Percentiles rank a stretch among this genome's conserved stretches.
phyloP scores from a whole-genome alignment of 2,329 filamentous ascomycete genomes.

The Nemania serpens region DNA sequence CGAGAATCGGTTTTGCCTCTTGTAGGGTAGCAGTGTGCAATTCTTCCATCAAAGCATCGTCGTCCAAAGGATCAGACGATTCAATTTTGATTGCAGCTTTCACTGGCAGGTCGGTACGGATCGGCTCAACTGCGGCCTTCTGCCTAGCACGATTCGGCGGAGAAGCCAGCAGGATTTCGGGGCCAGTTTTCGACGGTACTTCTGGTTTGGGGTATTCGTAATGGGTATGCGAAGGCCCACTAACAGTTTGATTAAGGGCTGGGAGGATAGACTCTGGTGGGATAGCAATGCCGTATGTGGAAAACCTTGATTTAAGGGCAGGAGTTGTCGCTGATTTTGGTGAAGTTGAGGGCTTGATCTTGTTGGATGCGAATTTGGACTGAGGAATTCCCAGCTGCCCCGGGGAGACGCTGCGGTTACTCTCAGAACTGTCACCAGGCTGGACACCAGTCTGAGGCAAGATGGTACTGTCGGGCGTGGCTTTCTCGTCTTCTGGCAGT shows the following conservation, averaged over 20 bases:
- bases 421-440: constrained; percentile 7
- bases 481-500: constrained; percentile 2
- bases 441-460: neutral
- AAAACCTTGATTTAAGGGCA: constrained; percentile 51
- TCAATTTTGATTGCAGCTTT: constrained; percentile 44
- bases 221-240: constrained; percentile 10
- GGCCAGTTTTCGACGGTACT: constrained; percentile 15
- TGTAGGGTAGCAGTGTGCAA: constrained; percentile 80
- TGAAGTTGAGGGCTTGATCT: constrained; percentile 33
- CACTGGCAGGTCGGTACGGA: constrained; percentile 54
- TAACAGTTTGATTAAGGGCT: constrained; percentile 13
- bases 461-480: constrained; percentile 2
- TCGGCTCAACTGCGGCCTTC: constrained; percentile 55
- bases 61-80: constrained; percentile 54
- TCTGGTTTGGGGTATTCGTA: constrained; percentile 25
- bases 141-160: constrained; percentile 43
- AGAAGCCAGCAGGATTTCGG: constrained; percentile 30
- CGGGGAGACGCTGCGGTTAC: constrained; percentile 28
- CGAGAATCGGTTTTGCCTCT: constrained; percentile 78
- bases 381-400: constrained; percentile 35
- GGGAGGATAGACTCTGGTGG: constrained; percentile 32
- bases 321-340: constrained; percentile 33
- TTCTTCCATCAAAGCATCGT: constrained; percentile 85
- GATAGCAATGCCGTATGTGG: constrained; percentile 45
- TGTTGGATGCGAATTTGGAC: constrained; percentile 38